Evolutionary conservation across 768 basidiomycete genomes (phyloP), one percentile per base, ranked within the genome.

Genomic region (Mycena kentingensis): DNA sequence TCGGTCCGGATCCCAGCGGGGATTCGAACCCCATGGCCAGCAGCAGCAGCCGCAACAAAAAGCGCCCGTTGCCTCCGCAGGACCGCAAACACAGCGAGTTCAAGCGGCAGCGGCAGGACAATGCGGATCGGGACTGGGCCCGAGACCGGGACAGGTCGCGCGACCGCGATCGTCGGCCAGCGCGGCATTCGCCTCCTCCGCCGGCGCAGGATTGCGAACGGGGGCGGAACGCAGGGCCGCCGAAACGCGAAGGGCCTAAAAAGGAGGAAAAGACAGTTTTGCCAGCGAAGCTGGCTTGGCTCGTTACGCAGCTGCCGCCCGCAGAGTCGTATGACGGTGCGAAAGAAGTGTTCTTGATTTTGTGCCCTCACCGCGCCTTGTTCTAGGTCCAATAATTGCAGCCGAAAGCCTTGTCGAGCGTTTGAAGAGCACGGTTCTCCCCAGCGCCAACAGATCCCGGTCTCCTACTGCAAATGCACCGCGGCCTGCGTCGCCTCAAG

Each of bases 401-500:
- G 87, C 88, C 2, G 94, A 96, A 26, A 94, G 96, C 67, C 73
- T 96, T 31, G 87, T 97, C 84, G 85, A 87, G 55, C 64, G 93
- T 26, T 87, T 97, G 69, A 79, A 84, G 29, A 89, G 83, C 62
- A 88, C 90, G 43, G 83, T 88, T 25, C 90, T 93, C 1, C n/a
- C n/a, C n/a, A n/a, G n/a, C n/a, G n/a, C n/a, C n/a, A n/a, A n/a
- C n/a, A n/a, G n/a, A n/a, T n/a, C n/a, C n/a, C n/a, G n/a, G n/a
- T n/a, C n/a, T n/a, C n/a, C n/a, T n/a, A 85, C 83, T 52, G 78
- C 67, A 13, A 70, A 62, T 7, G 68, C 77, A 3, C 77, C 80
- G 44, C 31, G 16, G 31, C 31, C 16, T 32, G 31, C 16, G 8
- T 32, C 31, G 31, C 31, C 16, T 32, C 31, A 32, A 8, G 10